phyloP scores from a whole-genome alignment of 148 eudicot genomes.

The Rhododendron williamsianum region DNA sequence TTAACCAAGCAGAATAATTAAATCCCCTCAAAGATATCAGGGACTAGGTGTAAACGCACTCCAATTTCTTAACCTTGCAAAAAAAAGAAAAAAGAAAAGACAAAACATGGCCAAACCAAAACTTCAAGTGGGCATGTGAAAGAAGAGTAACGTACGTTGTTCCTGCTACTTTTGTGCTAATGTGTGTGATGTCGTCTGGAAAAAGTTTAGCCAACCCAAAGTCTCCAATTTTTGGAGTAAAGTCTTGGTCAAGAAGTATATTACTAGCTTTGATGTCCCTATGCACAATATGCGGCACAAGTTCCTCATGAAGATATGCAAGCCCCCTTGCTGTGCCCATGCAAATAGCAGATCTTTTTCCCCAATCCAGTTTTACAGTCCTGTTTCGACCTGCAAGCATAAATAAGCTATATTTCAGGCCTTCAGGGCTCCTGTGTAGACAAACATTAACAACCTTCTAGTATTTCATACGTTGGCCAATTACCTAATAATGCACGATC shows the following conservation, averaged over 20 bases:
- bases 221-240: constrained; percentile 81
- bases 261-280: constrained; percentile 97
- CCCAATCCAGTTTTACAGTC: constrained; percentile 60
- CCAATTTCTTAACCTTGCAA: not conserved
- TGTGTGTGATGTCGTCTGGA: constrained; percentile 88
- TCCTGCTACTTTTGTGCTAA: constrained; percentile 85
- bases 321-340: constrained; percentile 79
- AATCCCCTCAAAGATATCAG: not conserved
- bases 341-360: constrained; percentile 69
- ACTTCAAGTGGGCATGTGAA: not conserved
- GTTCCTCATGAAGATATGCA: constrained; percentile 86
- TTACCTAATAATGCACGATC: constrained; percentile 81
- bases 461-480: not conserved
- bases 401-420: not conserved
- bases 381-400: constrained; percentile 47
- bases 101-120: not conserved
- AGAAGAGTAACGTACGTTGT: constrained; percentile 62
- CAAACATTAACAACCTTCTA: not conserved
- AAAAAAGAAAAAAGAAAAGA: not conserved
- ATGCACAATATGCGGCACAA: constrained; percentile 89
- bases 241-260: constrained; percentile 69
- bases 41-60: not conserved
- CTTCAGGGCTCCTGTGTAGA: constrained; percentile 2
- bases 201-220: constrained; percentile 97
- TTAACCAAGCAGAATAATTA: not conserved